These are phyloP conservation scores for Fonsecaea pugnacius DNA, from an alignment of 2,329 filamentous ascomycete species.

Conservation along the genomic window DNA sequence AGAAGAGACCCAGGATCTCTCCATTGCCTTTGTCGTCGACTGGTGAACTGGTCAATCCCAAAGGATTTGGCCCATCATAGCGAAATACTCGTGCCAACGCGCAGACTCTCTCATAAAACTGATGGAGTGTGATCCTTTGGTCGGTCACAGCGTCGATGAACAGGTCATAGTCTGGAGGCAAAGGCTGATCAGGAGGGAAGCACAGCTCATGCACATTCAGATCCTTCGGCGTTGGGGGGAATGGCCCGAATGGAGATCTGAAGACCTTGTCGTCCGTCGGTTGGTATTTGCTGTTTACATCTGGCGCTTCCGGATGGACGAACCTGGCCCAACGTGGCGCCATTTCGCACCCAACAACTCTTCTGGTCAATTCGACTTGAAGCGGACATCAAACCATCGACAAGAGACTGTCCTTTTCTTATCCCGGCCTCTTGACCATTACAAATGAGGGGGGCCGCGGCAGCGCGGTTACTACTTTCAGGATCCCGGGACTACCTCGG, in stretches of 20 bases:
- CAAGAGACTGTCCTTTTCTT: not conserved
- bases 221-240: not conserved
- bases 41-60: not conserved
- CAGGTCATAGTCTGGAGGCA: not conserved
- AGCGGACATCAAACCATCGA: not conserved
- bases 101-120: not conserved
- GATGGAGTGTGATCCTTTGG: not conserved
- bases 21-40: not conserved
- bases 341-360: not conserved
- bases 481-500: constrained; percentile 2
- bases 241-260: not conserved
- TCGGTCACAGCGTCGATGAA: constrained; percentile 3
- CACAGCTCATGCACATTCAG: not conserved
- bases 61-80: not conserved
- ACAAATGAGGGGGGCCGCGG: constrained; percentile 2
- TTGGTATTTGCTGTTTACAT: not conserved
- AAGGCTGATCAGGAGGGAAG: not conserved
- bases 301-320: not conserved
- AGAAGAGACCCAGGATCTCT: not conserved
- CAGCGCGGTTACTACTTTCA: not conserved
- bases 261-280: constrained; percentile 1
- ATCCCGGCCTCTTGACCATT: not conserved
- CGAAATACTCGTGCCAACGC: not conserved
- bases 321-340: not conserved
- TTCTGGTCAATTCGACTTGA: not conserved